Base-by-base conservation (phyloP, 768 basidiomycete species). In the Tubosaeta sp. region DNA sequence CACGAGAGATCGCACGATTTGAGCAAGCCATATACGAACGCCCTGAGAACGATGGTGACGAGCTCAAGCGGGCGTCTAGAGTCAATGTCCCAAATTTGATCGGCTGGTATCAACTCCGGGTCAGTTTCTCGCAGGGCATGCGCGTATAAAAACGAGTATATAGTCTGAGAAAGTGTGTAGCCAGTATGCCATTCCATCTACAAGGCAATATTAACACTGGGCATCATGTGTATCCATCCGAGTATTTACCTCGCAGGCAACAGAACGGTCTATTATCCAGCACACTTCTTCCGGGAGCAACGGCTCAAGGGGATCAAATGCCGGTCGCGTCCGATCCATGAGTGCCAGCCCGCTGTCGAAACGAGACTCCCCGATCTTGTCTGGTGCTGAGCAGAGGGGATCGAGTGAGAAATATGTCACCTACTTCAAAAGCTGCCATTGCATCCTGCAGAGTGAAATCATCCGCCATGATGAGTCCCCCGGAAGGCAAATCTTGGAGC, bases 391-490 rank as follows among this genome's bases (percentile, higher is more conserved):
- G 54, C 56, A 45, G 58, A 54, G 48, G 34, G 1, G 47, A 43
- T 55, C 34, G 48, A 43, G 38, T 12, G 46, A 51, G 25, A 44
- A 30, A 29, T 18, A 27, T 46, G 45, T 44, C 21, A 59, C 74
- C 52, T 63, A 88, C 90, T 80, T 94, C 88, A 48, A 96, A 83
- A 13, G 91, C 89, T 59, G 87, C 88, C 93, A 97, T 95, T n/a
- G 91, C 85, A 54, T 97, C 94, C 54, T 85, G 79, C 42, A 95
- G 73, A 16, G 81, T 79, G 58, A 91, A 86, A 27, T 78, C 81
- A 1, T 83, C 78, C 59, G 81, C 82, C 30, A 90, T 76, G 6
- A 93, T 53, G 51, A 92, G 70, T 32, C 75, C 75, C 12, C 81
- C 83, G 0, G 76, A 71, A 27, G 77, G 72, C 79, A 95, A 82